Evolutionary conservation across 371 early-diverging fungal species (phyloP).

Genomic region (Mucor mucedo): DNA sequence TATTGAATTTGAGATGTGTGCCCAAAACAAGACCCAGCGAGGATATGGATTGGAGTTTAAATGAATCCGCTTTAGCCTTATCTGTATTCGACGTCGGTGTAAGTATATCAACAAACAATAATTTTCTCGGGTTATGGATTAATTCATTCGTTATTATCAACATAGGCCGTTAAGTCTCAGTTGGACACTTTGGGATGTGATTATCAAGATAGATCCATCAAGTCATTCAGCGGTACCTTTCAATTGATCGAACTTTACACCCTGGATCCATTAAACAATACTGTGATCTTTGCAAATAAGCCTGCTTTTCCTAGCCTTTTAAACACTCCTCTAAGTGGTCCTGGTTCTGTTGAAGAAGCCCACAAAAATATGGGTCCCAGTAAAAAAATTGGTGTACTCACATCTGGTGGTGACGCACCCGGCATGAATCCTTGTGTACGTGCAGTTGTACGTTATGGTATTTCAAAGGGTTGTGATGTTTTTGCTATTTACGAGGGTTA

Average conservation of each 20-base stretch:
- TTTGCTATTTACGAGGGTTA: slow-evolving; percentile 97
- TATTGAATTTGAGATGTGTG: slow-evolving; percentile 7
- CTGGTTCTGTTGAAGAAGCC: slow-evolving; percentile 24
- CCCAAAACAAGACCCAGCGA: slow-evolving; percentile 7
- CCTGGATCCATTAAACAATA: slow-evolving; percentile 75
- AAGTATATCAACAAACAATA: slow-evolving; percentile 4
- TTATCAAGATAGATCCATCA: slow-evolving; percentile 36
- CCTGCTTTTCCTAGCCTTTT: slow-evolving; percentile 32
- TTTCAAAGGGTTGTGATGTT: slow-evolving; percentile 83
- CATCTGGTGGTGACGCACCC: slow-evolving; percentile 98
- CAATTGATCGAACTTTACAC: slow-evolving; percentile 30
- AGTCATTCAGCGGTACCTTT: slow-evolving; percentile 35
- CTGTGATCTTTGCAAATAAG: slow-evolving; percentile 67
- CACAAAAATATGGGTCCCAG: slow-evolving; percentile 16
- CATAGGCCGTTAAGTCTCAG: slow-evolving; percentile 24
- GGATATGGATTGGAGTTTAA: slow-evolving; percentile 28
- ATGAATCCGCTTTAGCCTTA: slow-evolving; percentile 23
- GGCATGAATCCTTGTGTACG: slow-evolving; percentile 99
- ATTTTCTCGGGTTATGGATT: neutral
- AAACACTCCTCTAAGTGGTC: slow-evolving; percentile 19
- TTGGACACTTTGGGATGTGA: slow-evolving; percentile 16
- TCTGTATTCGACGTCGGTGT: slow-evolving; percentile 28
- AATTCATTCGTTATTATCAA: neutral
- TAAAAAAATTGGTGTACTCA: slow-evolving; percentile 88
- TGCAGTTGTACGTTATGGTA: slow-evolving; percentile 90